These are phyloP conservation scores for Entomophthora muscae DNA, from an alignment of 371 early-diverging fungal genomes.

Conservation along the genomic window DNA sequence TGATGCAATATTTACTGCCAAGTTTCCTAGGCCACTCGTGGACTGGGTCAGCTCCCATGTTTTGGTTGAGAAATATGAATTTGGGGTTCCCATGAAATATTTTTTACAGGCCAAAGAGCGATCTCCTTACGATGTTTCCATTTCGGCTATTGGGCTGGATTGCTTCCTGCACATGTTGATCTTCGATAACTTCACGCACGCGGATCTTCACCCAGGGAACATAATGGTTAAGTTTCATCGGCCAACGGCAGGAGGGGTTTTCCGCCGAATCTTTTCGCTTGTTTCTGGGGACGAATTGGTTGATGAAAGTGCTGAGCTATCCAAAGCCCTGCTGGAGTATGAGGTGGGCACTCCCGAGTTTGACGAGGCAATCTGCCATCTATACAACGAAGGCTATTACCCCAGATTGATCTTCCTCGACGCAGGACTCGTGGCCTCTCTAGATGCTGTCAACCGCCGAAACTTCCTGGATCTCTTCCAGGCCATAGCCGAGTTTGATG, in stretches of 20 bases:
- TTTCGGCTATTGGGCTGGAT: conserved; percentile 44
- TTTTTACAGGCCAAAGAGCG: conserved; percentile 37
- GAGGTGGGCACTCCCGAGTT: conserved; percentile 20
- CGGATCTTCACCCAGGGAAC: conserved; percentile 89
- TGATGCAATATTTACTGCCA: conserved; percentile 22
- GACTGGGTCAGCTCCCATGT: conserved; percentile 43
- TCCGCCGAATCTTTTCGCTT: conserved; percentile 15
- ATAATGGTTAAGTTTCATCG: conserved; percentile 72
- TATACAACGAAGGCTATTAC: conserved; percentile 45
- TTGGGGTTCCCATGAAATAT: conserved; percentile 51
- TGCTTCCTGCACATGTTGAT: conserved; percentile 59
- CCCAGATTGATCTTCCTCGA: conserved; percentile 76
- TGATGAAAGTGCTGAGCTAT: conserved; percentile 10
- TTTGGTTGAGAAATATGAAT: conserved; percentile 65
- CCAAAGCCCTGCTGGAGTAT: conserved; percentile 13
- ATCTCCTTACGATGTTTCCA: conserved; percentile 40
- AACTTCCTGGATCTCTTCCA: conserved; percentile 83
- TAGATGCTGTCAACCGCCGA: conserved; percentile 45
- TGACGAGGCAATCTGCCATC: conserved; percentile 23
- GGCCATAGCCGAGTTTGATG: conserved; percentile 73
- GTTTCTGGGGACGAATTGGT: conserved; percentile 14
- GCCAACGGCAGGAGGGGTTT: conserved; percentile 18
- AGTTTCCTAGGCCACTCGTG: conserved; percentile 52
- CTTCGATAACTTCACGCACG: conserved; percentile 82
- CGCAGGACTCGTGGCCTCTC: conserved; percentile 66